phyloP scores from a whole-genome alignment of 2,329 filamentous ascomycete genomes.

The Claviceps maximensis region DNA sequence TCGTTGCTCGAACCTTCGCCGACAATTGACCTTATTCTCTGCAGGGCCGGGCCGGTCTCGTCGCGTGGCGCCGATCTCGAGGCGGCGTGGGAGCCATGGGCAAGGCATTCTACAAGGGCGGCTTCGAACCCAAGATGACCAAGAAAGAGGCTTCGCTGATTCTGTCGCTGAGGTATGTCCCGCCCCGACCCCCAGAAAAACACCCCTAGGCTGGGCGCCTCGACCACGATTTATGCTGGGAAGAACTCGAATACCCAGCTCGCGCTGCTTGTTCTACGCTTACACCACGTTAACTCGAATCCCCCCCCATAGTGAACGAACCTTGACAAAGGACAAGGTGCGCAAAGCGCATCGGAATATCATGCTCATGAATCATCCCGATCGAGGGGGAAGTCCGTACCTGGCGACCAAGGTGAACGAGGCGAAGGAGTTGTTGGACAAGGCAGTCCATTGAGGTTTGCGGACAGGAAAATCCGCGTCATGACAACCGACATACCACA shows the following conservation, averaged over 20 bases:
- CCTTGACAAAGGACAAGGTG: constrained; percentile 80
- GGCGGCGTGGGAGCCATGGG: constrained; percentile 69
- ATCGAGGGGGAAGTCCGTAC: constrained; percentile 92
- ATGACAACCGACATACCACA: neutral
- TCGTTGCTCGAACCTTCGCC: neutral
- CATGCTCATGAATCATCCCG: constrained; percentile 96
- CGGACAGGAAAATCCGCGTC: neutral
- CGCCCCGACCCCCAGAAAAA: no score
- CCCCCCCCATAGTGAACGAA: constrained; percentile 87
- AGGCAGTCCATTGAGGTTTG: constrained; percentile 24
- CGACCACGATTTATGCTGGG: no score
- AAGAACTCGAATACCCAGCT: no score
- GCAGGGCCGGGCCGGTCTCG: constrained; percentile 81
- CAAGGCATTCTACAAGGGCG: constrained; percentile 93
- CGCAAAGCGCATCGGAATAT: constrained; percentile 90
- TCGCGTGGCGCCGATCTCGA: constrained; percentile 73
- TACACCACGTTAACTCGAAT: neutral
- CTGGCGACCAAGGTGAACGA: constrained; percentile 97
- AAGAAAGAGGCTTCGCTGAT: constrained; percentile 83
- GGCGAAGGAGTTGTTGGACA: constrained; percentile 92
- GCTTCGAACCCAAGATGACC: constrained; percentile 95
- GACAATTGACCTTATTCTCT: neutral
- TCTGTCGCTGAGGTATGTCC: constrained; percentile 66
- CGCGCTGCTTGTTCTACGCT: no score
- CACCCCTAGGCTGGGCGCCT: no score